Evolutionary conservation across 1,284 basidiomycete species (phyloP).

Genomic region (Meira miltonrushii): DNA sequence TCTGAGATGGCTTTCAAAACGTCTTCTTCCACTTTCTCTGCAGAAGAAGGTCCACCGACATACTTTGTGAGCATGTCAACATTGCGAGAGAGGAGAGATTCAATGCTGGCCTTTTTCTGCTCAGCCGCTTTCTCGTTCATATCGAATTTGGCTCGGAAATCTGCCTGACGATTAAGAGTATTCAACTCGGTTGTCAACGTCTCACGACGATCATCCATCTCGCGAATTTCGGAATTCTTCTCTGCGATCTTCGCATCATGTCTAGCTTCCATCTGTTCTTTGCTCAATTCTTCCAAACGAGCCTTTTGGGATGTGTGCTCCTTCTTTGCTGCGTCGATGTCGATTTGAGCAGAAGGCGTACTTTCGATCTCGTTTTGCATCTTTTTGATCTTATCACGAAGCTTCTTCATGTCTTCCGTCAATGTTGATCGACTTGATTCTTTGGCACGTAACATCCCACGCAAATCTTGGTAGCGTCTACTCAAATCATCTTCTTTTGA

Average conservation of each 20-base stretch:
- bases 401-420: constrained; percentile 21
- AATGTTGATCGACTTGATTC: constrained; percentile 25
- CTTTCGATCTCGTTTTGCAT: constrained; percentile 36
- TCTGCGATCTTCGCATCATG: constrained; percentile 69
- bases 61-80: constrained; percentile 64
- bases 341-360: constrained; percentile 19
- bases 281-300: constrained; percentile 22
- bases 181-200: constrained; percentile 68
- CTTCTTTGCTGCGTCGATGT: constrained; percentile 26
- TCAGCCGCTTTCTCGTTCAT: constrained; percentile 64
- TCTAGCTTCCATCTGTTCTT: constrained; percentile 50
- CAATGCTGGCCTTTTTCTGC: constrained; percentile 16
- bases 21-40: constrained; percentile 68
- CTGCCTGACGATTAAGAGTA: constrained; percentile 71
- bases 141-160: constrained; percentile 72
- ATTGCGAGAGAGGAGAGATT: constrained; percentile 52
- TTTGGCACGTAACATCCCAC: constrained; percentile 28
- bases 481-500: constrained; percentile 25
- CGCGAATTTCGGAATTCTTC: constrained; percentile 59
- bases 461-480: constrained; percentile 28
- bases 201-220: constrained; percentile 69
- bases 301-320: constrained; percentile 21
- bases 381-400: constrained; percentile 29
- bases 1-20: constrained; percentile 58
- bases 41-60: constrained; percentile 61